Base-by-base conservation (phyloP, 1,139 yeast genomes). In the Kodamaea sp. region DNA sequence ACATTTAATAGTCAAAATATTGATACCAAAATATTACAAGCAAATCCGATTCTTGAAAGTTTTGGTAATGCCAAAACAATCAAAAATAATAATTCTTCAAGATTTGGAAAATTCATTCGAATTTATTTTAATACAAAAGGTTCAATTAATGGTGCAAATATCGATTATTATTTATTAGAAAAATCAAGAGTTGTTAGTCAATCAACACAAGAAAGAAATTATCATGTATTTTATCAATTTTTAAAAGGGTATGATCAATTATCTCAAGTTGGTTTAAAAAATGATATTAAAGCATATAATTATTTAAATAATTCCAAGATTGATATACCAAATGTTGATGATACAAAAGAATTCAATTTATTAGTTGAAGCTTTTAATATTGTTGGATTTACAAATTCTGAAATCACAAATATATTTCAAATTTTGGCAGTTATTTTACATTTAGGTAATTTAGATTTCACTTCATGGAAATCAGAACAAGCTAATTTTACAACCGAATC, bases 51-150 rank as follows among this genome's bases (percentile, higher is more conserved):
- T 35, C 67, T 94, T 50, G 99, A 94, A 61, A 82, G 97, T 31
- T 94, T 94, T 62, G 99, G 99, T 50, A 94, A 94, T 62, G 95
- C 99, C 1, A 96, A 92, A 54, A 94, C 99, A 0, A 88, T 89
- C 24, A 79, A 94, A 49, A 94, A 94, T 59, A 84, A 90, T 59
- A 94, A 94, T 59, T 89, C 97, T 7, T 92, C 98, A 8, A 78
- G 99, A 56, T 94, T 94, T 59, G 99, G 99, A 35, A 94, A 94
- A 62, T 94, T 92, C 57, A 88, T 94, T 47, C 84, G 92, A 53
- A 86, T 94, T 43, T 89, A 81, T 59, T 88, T 92, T 53, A 73
- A 78, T 39, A 55, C 67, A 2, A 63, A 73, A 8, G 89, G 88
- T 5, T 74, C 75, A 45, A 83, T 94, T 31, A 72, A 79, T 22